Evolutionary conservation across 78 protist species (phyloP), one percentile per base, ranked within the genome.

Genomic region (Monosiga brevicollis): DNA sequence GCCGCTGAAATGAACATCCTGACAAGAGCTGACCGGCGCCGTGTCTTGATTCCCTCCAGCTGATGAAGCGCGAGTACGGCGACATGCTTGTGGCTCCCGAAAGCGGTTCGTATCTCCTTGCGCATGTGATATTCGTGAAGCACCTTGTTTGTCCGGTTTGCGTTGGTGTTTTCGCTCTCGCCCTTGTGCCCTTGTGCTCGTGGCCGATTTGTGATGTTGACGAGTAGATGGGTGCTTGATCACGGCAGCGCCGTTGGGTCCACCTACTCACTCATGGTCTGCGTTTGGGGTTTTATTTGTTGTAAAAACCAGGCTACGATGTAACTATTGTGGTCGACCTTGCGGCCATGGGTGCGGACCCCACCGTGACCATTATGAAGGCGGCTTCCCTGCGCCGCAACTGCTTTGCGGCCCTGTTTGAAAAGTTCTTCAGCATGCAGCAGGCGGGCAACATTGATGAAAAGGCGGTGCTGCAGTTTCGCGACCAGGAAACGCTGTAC

Each of bases 71-170:
- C 34, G 75, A 86, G 54, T 90, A 90, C 77, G 93, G 93, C 79
- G 74, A 55, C n/a, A 34, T 83, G 76, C 26, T 85, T 24, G 86
- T 76, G 76, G 81, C 85, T 36, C 77, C 89, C 49, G 93, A 90
- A 72, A 37, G 26, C 41, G 78, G 78, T 49, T 20, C 6, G 62
- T 49, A 20, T 49, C 15, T 49, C 15, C 29, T 49, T n/a, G n/a
- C n/a, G n/a, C n/a, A n/a, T n/a, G n/a, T n/a, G n/a, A n/a, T n/a
- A n/a, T n/a, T n/a, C n/a, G n/a, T n/a, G n/a, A n/a, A n/a, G n/a
- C n/a, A n/a, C n/a, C n/a, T n/a, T n/a, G n/a, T n/a, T n/a, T n/a
- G n/a, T n/a, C n/a, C n/a, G n/a, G n/a, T n/a, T n/a, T n/a, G n/a
- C n/a, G n/a, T n/a, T n/a, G n/a, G n/a, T n/a, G n/a, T n/a, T n/a